Evolutionary conservation across 805 yeast genomes (phyloP), one percentile per base, ranked within the genome.

Genomic region (Pichia scutulata): DNA sequence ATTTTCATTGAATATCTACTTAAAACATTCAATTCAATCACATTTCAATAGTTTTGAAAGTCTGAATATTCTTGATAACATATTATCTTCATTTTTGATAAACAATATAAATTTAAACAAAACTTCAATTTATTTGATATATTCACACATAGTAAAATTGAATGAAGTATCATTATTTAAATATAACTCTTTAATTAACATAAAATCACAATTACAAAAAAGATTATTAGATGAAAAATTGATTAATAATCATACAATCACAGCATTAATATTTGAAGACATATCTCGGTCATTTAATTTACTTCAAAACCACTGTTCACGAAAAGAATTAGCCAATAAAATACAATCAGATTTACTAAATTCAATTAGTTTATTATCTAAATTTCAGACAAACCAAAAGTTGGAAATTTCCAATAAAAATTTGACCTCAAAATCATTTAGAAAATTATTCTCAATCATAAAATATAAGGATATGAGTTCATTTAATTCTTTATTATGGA

Each of bases 401-500:
- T 47, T 41, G n/a, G 60, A 62, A 46, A 57, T 57, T 55, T 25
- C 55, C 13, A 48, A 43, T 16, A 37, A 50, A 14, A 51, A 47
- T 9, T 39, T 46, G 1, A 19, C 56, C 4, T 24, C 50, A 2
- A 50, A 53, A 14, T 37, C 52, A 13, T 46, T 64, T 45, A 21
- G 49, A 49, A n/a, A 55, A 50, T 26, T 59, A 49, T 44, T 25
- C 30, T 37, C 16, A 21, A 33, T 52, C 9, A 7, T 44, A 41
- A 24, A 44, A 43, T n/a, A 43, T 45, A 23, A 43, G 45, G 60
- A 59, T 36, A 52, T 42, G 19, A 57, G 53, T 16, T 57, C 62
- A 21, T 55, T 64, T 53, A 58, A 59, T 42, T 51, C 56, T 2
- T 49, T 64, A 2, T 46, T 65, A n/a, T 56, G 30, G 43, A 53